A percentile compares a stretch with the other conserved stretches of the same genome.
phyloP scores from a whole-genome alignment of 371 early-diverging fungal genomes.

The Paramicrosporidium saccamoebae region DNA sequence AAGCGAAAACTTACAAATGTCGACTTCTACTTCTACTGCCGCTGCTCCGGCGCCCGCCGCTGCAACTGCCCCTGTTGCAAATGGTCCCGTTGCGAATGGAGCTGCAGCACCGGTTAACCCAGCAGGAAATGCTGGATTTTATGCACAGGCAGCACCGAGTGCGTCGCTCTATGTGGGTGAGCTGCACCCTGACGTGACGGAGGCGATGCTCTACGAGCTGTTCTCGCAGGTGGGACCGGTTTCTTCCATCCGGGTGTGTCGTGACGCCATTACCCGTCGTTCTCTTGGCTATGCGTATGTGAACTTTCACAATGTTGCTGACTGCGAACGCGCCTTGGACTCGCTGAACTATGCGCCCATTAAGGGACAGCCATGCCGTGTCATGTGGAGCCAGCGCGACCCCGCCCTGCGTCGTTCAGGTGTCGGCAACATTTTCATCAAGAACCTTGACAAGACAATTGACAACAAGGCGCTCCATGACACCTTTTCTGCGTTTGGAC shows the following conservation, averaged over 20 bases:
- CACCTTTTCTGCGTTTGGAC: constrained; percentile 93
- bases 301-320: constrained; percentile 49
- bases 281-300: constrained; percentile 92
- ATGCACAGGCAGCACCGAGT: constrained; percentile 4
- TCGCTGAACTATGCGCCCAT: constrained; percentile 71
- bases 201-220: constrained; percentile 82
- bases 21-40: no score
- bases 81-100: neutral
- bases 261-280: constrained; percentile 86
- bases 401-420: constrained; percentile 74
- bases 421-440: constrained; percentile 95
- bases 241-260: constrained; percentile 86
- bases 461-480: constrained; percentile 96
- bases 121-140: neutral
- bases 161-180: constrained; percentile 66
- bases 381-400: constrained; percentile 98
- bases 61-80: neutral
- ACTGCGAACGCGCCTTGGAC: constrained; percentile 66
- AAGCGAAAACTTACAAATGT: no score
- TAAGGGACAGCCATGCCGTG: constrained; percentile 77
- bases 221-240: constrained; percentile 84
- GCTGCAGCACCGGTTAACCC: neutral
- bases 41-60: constrained; percentile 1
- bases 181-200: constrained; percentile 71
- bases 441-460: constrained; percentile 84